Conservation (phyloP, 352 stramenopile genomes). For the Phytopythium helicoides region DNA sequence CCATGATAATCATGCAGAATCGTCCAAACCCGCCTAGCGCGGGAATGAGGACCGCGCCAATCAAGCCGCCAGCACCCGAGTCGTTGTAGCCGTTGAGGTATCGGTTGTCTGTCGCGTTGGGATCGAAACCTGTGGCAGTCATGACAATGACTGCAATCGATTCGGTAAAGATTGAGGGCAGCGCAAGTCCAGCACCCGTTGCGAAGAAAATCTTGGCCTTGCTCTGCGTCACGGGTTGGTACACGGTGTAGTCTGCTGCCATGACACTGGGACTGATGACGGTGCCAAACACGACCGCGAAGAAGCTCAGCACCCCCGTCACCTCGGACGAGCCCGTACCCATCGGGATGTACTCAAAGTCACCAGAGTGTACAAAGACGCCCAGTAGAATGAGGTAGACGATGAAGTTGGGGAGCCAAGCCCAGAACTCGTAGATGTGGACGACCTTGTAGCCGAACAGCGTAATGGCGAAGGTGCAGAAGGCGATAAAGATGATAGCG, state of each 20-base stretch:
- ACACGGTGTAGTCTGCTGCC: slow-evolving; percentile 40
- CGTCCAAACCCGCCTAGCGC: slow-evolving; percentile 28
- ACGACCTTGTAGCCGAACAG: slow-evolving; percentile 48
- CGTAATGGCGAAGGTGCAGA: slow-evolving; percentile 36
- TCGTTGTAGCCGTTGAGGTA: slow-evolving; percentile 34
- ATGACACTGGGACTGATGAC: slow-evolving; percentile 34
- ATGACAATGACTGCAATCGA: slow-evolving; percentile 34
- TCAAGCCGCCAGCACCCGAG: slow-evolving; percentile 26
- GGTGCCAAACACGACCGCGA: slow-evolving; percentile 7
- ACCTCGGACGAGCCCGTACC: slow-evolving; percentile 75
- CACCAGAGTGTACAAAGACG: slow-evolving; percentile 86
- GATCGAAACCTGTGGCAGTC: slow-evolving; percentile 26
- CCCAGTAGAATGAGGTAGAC: slow-evolving; percentile 55
- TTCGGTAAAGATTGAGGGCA: slow-evolving; percentile 35
- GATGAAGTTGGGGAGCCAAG: slow-evolving; percentile 41
- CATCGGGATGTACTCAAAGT: slow-evolving; percentile 89
- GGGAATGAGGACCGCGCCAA: slow-evolving; percentile 30
- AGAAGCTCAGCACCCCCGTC: slow-evolving; percentile 17
- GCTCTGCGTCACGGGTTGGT: slow-evolving; percentile 32
- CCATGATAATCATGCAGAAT: slow-evolving; percentile 45
- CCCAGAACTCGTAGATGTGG: slow-evolving; percentile 44
- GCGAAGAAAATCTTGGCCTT: slow-evolving; percentile 41
- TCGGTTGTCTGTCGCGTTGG: slow-evolving; percentile 13
- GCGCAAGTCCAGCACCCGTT: slow-evolving; percentile 26
- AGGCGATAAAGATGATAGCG: slow-evolving; percentile 41